Percentiles rank a stretch among this genome's conserved stretches.
Evolutionary conservation across 192 early-diverging fungal species (phyloP).

Genomic region (Coemansia sp.): DNA sequence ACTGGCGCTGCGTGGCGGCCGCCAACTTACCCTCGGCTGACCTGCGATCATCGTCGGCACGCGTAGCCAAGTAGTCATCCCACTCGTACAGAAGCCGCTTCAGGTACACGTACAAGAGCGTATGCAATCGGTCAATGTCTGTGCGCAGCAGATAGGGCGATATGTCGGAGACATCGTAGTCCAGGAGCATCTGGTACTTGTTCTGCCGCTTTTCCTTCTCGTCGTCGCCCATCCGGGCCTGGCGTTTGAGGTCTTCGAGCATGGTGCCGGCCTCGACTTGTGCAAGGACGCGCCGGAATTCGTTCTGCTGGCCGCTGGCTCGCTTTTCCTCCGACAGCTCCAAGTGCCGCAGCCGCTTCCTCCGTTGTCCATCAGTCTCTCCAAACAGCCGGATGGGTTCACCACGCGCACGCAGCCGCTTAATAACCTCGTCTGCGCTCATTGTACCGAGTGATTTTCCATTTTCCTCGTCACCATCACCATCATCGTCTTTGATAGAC

Average conservation of each 20-base stretch:
- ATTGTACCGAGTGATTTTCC: conserved; percentile 37
- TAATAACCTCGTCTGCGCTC: conserved; percentile 71
- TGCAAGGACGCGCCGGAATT: conserved; percentile 82
- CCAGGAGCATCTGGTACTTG: conserved; percentile 40
- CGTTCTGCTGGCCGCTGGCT: conserved; percentile 84
- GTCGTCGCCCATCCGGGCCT: conserved; percentile 50
- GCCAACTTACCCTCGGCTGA: conserved; percentile 78
- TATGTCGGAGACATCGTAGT: conserved; percentile 72
- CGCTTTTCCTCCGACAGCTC: conserved; percentile 79
- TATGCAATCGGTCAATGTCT: conserved; percentile 72
- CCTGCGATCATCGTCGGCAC: conserved; percentile 79
- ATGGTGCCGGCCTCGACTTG: conserved; percentile 78
- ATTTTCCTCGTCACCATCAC: conserved; percentile 7
- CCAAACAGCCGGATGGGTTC: conserved; percentile 93
- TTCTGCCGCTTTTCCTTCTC: conserved; percentile 38
- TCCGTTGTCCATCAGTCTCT: conserved; percentile 79
- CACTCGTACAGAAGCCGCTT: conserved; percentile 85
- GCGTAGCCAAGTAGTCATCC: conserved; percentile 71
- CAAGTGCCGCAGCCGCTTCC: conserved; percentile 73
- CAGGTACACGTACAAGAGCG: conserved; percentile 80
- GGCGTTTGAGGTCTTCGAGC: conserved; percentile 68
- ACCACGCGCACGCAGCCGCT: conserved; percentile 79
- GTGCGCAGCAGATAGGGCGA: conserved; percentile 69
- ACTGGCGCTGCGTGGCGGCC: conserved; percentile 80
- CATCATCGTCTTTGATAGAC: not conserved